phyloP scores from a whole-genome alignment of 345 rosid species.

The Streptanthus diversifolius region DNA sequence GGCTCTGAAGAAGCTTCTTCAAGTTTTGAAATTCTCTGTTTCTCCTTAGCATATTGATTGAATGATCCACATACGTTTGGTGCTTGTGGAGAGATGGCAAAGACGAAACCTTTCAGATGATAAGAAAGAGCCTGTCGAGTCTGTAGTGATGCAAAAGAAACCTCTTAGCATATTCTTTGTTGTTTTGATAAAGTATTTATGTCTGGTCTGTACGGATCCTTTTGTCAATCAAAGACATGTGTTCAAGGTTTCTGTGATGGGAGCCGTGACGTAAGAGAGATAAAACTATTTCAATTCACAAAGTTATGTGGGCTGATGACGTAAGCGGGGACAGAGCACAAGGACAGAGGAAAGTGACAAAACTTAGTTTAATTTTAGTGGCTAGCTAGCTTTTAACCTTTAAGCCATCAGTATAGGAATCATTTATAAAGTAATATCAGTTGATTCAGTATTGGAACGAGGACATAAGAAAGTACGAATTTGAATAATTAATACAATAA shows the following conservation, averaged over 20 bases:
- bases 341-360: conserved; percentile 17
- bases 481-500: conserved; percentile 1
- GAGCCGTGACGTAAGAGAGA: conserved; percentile 6
- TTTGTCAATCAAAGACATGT: conserved; percentile 21
- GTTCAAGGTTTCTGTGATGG: conserved; percentile 8
- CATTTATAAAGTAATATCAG: not conserved
- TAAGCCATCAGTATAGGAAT: not conserved
- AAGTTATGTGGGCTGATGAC: not conserved
- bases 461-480: not conserved
- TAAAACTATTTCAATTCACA: not conserved
- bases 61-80: not conserved
- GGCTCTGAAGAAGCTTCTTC: not conserved
- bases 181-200: not conserved
- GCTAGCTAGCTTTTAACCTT: not conserved
- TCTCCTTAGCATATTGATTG: not conserved
- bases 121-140: conserved; percentile 14
- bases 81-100: not conserved
- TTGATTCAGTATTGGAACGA: not conserved
- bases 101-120: not conserved
- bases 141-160: not conserved
- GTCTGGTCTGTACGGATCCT: conserved; percentile 25
- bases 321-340: not conserved
- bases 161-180: too few relatives aligned
- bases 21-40: conserved; percentile 7
- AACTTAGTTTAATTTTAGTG: conserved; percentile 18